Evolutionary conservation across 257 asterid genomes (phyloP).

Genomic region (Nicotiana tabacum): DNA sequence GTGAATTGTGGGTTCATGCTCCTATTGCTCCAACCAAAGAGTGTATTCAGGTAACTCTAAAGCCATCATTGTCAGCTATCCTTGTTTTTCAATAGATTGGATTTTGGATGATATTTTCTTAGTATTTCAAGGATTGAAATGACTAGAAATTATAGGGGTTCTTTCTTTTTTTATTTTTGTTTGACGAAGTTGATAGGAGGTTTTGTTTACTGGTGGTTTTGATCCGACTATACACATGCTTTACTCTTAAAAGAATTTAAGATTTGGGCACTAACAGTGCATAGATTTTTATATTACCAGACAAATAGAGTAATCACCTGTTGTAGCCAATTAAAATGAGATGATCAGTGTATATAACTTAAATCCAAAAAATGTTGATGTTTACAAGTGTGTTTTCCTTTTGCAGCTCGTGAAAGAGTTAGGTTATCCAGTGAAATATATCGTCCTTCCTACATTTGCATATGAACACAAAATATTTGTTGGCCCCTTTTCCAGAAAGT

Average conservation of each 20-base stretch:
- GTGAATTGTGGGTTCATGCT: conserved; percentile 95
- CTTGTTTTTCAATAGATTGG: background rate
- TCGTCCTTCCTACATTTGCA: conserved; percentile 87
- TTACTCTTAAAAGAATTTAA: background rate
- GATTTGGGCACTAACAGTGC: too few species aligned
- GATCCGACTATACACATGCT: background rate
- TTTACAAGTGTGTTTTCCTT: background rate
- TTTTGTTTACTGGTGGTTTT: background rate
- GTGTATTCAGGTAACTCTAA: conserved; percentile 62
- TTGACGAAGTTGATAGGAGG: background rate
- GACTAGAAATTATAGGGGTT: background rate
- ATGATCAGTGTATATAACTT: too few species aligned
- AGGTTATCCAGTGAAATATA: conserved; percentile 77
- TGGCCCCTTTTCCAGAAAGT: conserved; percentile 97
- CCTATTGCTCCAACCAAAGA: conserved; percentile 96
- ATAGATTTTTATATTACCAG: too few species aligned
- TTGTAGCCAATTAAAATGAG: too few species aligned
- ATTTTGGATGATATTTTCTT: background rate
- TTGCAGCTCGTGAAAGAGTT: conserved; percentile 86
- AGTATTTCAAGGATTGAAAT: background rate
- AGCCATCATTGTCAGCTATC: background rate
- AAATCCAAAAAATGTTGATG: background rate
- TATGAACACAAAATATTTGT: conserved; percentile 94
- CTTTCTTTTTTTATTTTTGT: too few species aligned
- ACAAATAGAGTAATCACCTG: too few species aligned